phyloP scores from a whole-genome alignment of 768 basidiomycete genomes.

The Rhizopogon roseolus region DNA sequence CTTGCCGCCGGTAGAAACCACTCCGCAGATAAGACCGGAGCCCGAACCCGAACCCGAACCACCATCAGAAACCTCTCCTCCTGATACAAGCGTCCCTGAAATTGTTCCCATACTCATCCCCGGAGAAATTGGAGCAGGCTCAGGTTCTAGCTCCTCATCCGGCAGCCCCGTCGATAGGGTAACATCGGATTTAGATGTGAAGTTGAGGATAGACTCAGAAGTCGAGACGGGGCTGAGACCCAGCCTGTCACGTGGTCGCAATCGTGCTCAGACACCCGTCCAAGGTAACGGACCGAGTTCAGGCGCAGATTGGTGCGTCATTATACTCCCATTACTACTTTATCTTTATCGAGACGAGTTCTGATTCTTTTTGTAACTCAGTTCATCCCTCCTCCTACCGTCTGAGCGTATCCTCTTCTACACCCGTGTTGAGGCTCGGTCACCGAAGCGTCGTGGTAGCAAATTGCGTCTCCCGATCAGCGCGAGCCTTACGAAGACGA shows the following conservation, averaged over 20 bases:
- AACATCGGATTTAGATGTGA: neutral
- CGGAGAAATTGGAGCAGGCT: constrained; percentile 19
- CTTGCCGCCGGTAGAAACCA: neutral
- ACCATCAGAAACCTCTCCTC: neutral
- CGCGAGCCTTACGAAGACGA: constrained; percentile 40
- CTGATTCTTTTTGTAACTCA: constrained; percentile 9
- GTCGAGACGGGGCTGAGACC: constrained; percentile 15
- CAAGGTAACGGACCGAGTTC: constrained; percentile 37
- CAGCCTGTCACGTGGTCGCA: constrained; percentile 44
- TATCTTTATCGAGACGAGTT: neutral
- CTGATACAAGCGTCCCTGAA: neutral
- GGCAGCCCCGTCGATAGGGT: constrained; percentile 38
- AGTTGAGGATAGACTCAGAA: neutral
- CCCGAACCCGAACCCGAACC: constrained; percentile 7
- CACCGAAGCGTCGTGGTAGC: constrained; percentile 53
- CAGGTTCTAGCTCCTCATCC: constrained; percentile 45
- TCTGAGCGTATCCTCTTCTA: constrained; percentile 48
- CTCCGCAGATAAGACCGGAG: neutral
- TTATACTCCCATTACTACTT: neutral
- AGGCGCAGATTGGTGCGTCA: constrained; percentile 43
- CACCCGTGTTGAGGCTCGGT: constrained; percentile 49
- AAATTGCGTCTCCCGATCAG: constrained; percentile 47
- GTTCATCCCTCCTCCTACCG: constrained; percentile 33
- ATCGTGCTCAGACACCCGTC: constrained; percentile 48
- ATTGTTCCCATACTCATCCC: neutral